Evolutionary conservation across 2,329 filamentous ascomycete species (phyloP).

Genomic region (Fusarium devonianum): DNA sequence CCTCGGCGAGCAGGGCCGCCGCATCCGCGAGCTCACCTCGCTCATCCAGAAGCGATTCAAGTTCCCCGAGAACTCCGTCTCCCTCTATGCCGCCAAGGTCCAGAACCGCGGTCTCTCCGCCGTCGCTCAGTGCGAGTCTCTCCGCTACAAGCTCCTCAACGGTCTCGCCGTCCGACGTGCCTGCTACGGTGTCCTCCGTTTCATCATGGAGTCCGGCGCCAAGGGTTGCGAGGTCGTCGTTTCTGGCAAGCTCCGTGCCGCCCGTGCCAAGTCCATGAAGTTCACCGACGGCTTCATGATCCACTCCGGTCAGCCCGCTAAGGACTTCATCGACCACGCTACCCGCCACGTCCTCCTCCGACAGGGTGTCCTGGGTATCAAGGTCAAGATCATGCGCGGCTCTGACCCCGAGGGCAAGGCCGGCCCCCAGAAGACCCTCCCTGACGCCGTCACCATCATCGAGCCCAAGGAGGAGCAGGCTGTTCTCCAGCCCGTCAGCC

Average conservation of each 20-base stretch:
- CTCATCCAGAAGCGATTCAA: constrained; percentile 99
- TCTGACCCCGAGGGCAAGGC: constrained; percentile 99
- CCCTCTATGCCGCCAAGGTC: constrained; percentile 99
- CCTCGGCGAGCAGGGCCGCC: constrained; percentile 98
- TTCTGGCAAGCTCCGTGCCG: constrained; percentile 97
- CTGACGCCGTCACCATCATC: constrained; percentile 98
- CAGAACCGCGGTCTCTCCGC: constrained; percentile 99
- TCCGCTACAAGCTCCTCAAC: constrained; percentile 99
- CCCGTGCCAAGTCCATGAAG: constrained; percentile 99
- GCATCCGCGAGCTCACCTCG: constrained; percentile 99
- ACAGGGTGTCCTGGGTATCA: constrained; percentile 99
- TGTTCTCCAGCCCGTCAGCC: constrained; percentile 92
- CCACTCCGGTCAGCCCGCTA: constrained; percentile 99
- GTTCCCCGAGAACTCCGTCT: constrained; percentile 99
- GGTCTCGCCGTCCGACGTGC: constrained; percentile 97
- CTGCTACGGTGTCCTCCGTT: constrained; percentile 99
- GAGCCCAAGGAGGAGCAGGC: constrained; percentile 99
- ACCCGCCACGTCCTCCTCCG: constrained; percentile 99
- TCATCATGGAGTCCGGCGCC: constrained; percentile 99
- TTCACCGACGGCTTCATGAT: constrained; percentile 99
- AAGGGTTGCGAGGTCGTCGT: constrained; percentile 99
- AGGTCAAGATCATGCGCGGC: constrained; percentile 99
- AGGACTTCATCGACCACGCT: constrained; percentile 99
- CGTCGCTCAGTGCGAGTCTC: constrained; percentile 99
- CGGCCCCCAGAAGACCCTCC: constrained; percentile 94